Evolutionary conservation across 257 asterid species (phyloP).

Genomic region (Hygrophila difformis): DNA sequence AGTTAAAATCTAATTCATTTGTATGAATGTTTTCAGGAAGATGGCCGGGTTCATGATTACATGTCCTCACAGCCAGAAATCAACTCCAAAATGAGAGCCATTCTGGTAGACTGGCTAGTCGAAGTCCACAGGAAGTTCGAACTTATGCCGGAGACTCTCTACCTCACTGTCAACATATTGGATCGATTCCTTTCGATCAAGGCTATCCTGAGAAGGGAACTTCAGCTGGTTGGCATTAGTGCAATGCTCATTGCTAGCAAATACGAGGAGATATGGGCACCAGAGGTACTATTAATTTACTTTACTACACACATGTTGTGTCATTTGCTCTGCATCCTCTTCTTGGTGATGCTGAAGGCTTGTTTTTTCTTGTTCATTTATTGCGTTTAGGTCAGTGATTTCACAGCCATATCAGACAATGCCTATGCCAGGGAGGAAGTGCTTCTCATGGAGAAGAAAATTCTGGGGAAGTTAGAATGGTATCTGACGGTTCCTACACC

Average conservation of each 20-base stretch:
- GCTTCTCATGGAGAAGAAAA: conserved; percentile 45
- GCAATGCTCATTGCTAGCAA: conserved; percentile 88
- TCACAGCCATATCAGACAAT: conserved; percentile 45
- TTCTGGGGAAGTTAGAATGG: conserved; percentile 55
- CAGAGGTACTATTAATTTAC: conserved; percentile 43
- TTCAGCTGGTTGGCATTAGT: conserved; percentile 81
- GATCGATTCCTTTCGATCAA: conserved; percentile 55
- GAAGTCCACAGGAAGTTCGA: conserved; percentile 76
- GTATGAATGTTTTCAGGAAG: too few species aligned
- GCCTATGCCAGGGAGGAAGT: conserved; percentile 50
- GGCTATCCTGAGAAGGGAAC: conserved; percentile 53
- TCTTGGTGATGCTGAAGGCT: too few species aligned
- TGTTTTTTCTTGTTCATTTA: background rate
- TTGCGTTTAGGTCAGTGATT: conserved; percentile 31
- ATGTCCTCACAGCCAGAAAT: conserved; percentile 63
- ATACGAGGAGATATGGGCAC: conserved; percentile 94
- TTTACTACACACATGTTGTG: background rate
- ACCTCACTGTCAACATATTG: conserved; percentile 50
- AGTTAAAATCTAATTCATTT: too few species aligned
- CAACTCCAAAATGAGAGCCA: conserved; percentile 64
- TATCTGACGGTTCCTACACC: conserved; percentile 56
- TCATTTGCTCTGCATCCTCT: too few species aligned
- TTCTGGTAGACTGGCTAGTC: conserved; percentile 78
- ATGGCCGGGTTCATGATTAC: conserved; percentile 43
- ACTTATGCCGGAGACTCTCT: conserved; percentile 58